Evolutionary conservation across 192 early-diverging fungal genomes (phyloP).

Genomic region (Podila verticillata): DNA sequence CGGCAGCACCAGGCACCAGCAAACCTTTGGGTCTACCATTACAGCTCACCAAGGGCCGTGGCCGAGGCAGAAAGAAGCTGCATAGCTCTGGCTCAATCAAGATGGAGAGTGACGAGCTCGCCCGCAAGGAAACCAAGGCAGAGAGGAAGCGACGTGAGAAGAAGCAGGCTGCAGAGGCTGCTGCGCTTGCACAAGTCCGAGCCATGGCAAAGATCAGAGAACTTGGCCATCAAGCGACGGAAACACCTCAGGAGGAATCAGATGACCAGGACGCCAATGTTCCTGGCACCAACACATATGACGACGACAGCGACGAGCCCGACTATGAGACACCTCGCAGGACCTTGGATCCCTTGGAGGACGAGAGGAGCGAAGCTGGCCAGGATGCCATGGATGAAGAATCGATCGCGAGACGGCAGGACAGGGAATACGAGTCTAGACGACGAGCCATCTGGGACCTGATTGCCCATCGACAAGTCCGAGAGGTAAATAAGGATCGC

Average conservation of each 20-base stretch:
- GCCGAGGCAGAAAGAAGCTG: conserved; percentile 40
- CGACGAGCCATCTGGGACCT: conserved; percentile 45
- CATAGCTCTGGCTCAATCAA: conserved; percentile 15
- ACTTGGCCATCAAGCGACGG: conserved; percentile 16
- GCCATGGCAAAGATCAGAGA: conserved; percentile 41
- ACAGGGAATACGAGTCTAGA: conserved; percentile 36
- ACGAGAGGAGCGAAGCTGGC: conserved; percentile 4
- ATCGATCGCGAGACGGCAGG: conserved; percentile 24
- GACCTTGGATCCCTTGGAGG: conserved; percentile 19
- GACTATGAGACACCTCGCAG: conserved; percentile 19
- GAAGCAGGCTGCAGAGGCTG: conserved; percentile 35
- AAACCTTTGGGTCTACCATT: not conserved
- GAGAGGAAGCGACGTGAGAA: conserved; percentile 38
- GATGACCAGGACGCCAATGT: conserved; percentile 35
- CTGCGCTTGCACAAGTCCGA: conserved; percentile 39
- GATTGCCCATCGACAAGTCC: conserved; percentile 46
- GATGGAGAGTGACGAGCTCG: conserved; percentile 17
- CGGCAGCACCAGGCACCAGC: not conserved
- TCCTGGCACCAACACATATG: conserved; percentile 24
- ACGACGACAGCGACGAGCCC: conserved; percentile 30
- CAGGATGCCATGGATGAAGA: conserved; percentile 16
- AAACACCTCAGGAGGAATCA: conserved; percentile 11
- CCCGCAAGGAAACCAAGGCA: conserved; percentile 34
- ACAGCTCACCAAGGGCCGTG: conserved; percentile 1
- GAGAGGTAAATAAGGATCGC: conserved; percentile 18